A percentile compares a stretch with the other conserved stretches of the same genome.
Evolutionary conservation across 306 rosid genomes (phyloP).

Genomic region (Oxytropis ochrocephala): DNA sequence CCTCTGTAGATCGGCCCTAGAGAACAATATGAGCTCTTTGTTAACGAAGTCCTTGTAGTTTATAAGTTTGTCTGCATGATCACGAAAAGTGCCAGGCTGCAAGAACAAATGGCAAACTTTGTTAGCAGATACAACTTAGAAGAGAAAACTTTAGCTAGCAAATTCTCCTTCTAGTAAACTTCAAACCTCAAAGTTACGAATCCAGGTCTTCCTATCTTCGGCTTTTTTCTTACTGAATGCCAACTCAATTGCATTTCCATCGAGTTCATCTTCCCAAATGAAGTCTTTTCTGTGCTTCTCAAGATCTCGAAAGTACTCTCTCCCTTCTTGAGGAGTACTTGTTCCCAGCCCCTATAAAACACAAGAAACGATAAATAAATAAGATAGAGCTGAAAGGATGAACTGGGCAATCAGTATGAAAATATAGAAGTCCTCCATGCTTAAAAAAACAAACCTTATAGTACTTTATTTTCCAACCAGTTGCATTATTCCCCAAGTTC

Average conservation of each 20-base stretch:
- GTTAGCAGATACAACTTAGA: slow-evolving; percentile 2
- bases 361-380: neutral
- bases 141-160: neutral
- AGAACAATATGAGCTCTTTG: slow-evolving; percentile 86
- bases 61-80: slow-evolving; percentile 51
- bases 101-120: neutral
- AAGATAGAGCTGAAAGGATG: neutral
- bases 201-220: slow-evolving; percentile 94
- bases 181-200: slow-evolving; percentile 81
- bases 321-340: slow-evolving; percentile 86
- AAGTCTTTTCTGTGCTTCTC: slow-evolving; percentile 75
- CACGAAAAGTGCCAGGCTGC: slow-evolving; percentile 89
- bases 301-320: slow-evolving; percentile 75
- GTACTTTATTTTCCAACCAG: slow-evolving; percentile 83
- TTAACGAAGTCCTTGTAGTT: slow-evolving; percentile 89
- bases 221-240: slow-evolving; percentile 93
- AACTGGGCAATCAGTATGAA: neutral
- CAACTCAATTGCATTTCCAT: slow-evolving; percentile 90
- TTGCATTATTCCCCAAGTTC: slow-evolving; percentile 62
- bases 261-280: slow-evolving; percentile 71
- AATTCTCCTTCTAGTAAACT: neutral
- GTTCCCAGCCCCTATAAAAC: slow-evolving; percentile 90
- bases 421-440: neutral
- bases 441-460: slow-evolving; percentile 63
- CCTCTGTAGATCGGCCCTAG: slow-evolving; percentile 87